phyloP scores from a whole-genome alignment of 2,329 filamentous ascomycete species.

The Zalaria obscura region DNA sequence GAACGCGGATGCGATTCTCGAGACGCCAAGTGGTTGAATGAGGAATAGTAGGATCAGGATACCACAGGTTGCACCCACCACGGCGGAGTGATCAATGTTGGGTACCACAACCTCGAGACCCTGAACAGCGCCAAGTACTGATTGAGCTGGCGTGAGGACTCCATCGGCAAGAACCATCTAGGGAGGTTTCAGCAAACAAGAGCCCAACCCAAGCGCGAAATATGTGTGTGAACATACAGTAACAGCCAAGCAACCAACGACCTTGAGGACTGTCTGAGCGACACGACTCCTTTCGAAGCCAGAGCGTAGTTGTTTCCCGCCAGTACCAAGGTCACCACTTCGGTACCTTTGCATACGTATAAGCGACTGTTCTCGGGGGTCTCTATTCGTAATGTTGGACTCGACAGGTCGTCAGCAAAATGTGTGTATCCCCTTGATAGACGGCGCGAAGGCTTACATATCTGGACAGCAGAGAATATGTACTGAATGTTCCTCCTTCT shows the following conservation, averaged over 20 bases:
- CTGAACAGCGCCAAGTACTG: constrained; percentile 55
- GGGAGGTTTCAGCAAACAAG: too few species aligned
- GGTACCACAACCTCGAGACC: constrained; percentile 41
- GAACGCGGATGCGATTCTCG: constrained; percentile 45
- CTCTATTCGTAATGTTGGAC: constrained; percentile 45
- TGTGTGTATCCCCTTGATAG: too few species aligned
- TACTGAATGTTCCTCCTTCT: constrained; percentile 55
- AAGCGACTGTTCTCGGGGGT: constrained; percentile 41
- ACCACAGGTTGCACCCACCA: constrained; percentile 50
- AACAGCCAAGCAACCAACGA: constrained; percentile 28
- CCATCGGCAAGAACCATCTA: constrained; percentile 50
- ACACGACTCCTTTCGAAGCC: constrained; percentile 43
- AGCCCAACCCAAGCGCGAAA: constrained; percentile 46
- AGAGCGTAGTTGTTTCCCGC: constrained; percentile 38
- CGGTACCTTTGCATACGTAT: constrained; percentile 45
- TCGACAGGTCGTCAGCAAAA: constrained; percentile 10
- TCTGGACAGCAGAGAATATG: constrained; percentile 49
- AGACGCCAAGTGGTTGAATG: constrained; percentile 51
- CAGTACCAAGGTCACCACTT: constrained; percentile 40
- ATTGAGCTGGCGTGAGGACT: constrained; percentile 55
- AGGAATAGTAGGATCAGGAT: constrained; percentile 51
- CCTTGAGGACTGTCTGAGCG: constrained; percentile 41
- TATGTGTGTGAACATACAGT: too few species aligned
- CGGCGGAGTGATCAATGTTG: constrained; percentile 39
- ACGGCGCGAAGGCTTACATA: constrained; percentile 27